These are phyloP conservation scores for Guillardia theta DNA, from an alignment of 78 protist genomes.

Conservation along the genomic window DNA sequence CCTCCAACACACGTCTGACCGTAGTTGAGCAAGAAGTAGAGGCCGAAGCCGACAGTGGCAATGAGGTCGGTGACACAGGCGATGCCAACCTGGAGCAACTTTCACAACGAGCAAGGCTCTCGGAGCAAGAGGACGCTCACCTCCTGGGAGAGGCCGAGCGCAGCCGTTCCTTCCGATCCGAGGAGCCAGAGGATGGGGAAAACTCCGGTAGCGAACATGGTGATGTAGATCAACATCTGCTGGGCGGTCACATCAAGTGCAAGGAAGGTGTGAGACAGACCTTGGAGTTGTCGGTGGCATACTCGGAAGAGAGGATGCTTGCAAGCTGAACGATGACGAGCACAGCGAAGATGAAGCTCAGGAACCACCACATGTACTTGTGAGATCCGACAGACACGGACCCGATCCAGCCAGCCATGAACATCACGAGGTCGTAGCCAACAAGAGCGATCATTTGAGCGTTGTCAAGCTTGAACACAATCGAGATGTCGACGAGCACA, in stretches of 20 bases:
- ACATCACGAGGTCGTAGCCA: not conserved
- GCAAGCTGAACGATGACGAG: not conserved
- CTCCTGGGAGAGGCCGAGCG: conserved; percentile 23
- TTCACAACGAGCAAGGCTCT: not conserved
- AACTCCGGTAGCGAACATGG: not conserved
- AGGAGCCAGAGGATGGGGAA: not conserved
- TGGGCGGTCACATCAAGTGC: not conserved
- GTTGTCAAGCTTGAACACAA: not conserved
- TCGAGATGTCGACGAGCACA: not conserved
- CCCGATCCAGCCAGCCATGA: not conserved
- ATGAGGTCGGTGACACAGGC: not conserved
- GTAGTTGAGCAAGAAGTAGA: conserved; percentile 25
- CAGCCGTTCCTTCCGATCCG: conserved; percentile 24
- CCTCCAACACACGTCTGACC: no score
- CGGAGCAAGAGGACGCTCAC: not conserved
- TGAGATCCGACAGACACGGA: not conserved
- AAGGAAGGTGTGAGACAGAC: not conserved
- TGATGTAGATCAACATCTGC: not conserved
- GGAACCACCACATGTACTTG: conserved; percentile 22
- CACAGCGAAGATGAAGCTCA: not conserved
- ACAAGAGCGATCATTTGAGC: not conserved
- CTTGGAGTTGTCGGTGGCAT: no score
- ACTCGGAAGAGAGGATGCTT: not conserved
- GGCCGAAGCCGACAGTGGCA: not conserved
- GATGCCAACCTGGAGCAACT: not conserved